phyloP scores from a whole-genome alignment of 2,329 filamentous ascomycete species.

The Graphilbum ipis-grandicollis region DNA sequence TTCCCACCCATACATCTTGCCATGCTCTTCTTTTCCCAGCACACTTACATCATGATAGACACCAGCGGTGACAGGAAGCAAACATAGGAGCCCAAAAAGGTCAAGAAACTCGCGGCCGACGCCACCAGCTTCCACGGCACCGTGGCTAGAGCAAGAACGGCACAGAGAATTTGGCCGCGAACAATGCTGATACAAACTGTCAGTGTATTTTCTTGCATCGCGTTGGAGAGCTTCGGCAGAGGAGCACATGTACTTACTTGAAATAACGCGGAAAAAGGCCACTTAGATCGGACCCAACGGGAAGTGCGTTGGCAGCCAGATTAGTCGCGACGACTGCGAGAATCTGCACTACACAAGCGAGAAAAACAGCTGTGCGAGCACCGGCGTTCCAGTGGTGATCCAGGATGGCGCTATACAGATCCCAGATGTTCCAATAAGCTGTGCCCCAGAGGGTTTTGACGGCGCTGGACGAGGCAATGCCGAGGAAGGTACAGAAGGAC shows the following conservation, averaged over 20 bases:
- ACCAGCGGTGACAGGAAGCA: not conserved
- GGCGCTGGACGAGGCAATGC: conserved; percentile 23
- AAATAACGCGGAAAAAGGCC: conserved; percentile 17
- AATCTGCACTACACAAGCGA: conserved; percentile 8
- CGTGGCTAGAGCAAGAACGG: conserved; percentile 8
- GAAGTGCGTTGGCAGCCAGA: conserved; percentile 15
- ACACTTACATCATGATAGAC: not conserved
- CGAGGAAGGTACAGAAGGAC: conserved; percentile 22
- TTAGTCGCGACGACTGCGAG: conserved; percentile 11
- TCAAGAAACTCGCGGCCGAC: conserved; percentile 7
- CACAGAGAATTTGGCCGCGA: conserved; percentile 12
- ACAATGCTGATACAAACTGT: too few species aligned
- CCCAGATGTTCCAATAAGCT: conserved; percentile 12
- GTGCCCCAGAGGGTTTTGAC: conserved; percentile 24
- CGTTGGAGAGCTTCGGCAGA: too few species aligned
- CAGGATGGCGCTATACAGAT: conserved; percentile 9
- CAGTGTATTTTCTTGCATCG: too few species aligned
- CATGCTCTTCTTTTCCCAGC: not conserved
- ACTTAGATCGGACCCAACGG: conserved; percentile 14
- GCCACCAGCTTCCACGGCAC: conserved; percentile 10
- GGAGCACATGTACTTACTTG: not conserved
- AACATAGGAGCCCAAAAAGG: conserved; percentile 4
- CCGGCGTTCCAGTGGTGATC: conserved; percentile 9
- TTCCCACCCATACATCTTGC: too few species aligned
- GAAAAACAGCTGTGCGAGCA: conserved; percentile 9